Base-by-base conservation (phyloP, 768 basidiomycete species). In the Mycena latifolia region DNA sequence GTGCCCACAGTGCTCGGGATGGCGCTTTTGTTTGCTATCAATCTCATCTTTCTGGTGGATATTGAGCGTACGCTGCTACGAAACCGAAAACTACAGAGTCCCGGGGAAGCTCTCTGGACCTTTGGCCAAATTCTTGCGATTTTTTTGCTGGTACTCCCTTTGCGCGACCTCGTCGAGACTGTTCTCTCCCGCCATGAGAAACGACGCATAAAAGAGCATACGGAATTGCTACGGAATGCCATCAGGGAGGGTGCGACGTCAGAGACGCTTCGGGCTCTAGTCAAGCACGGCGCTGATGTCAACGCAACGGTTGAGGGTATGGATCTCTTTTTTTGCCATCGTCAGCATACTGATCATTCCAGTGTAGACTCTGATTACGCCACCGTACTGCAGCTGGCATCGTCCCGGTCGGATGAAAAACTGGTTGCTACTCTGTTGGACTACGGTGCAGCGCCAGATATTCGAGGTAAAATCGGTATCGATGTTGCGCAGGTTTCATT, bases 81-180 rank as follows among this genome's bases (percentile, higher is more conserved):
- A n/a, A n/a, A n/a, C n/a, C n/a, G n/a, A n/a, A n/a, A n/a, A 10
- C 41, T 53, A 5, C 57, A 54, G 20, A 33, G 10, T 6, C 18
- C 41, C 18, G 61, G 37, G 18, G 60, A 67, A 17, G 8, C 37
- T 8, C 31, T 9, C 2, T 68, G 66, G 66, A 59, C 66, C 2
- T 63, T 68, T 43, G 61, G 66, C 4, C 66, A 68, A 48, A 60
- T 59, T 22, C 60, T 68, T 43, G 55, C 66, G 4, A 31, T 63
- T 25, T 25, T 58, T 2, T 22, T 68, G 12, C 28, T 68, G 2
- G 55, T 68, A 12, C 50, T 68, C 12, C 62, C 62, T 0, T 37
- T 68, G 61, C 66, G 61, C 6, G 61, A 60, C 37, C 51, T 65
- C 3, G 3, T 37, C 24, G 61, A 50, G 46, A 37, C 51, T 11